These are phyloP conservation scores for Phytophthora agathidicida DNA, from an alignment of 352 stramenopile species.

Conservation along the genomic window DNA sequence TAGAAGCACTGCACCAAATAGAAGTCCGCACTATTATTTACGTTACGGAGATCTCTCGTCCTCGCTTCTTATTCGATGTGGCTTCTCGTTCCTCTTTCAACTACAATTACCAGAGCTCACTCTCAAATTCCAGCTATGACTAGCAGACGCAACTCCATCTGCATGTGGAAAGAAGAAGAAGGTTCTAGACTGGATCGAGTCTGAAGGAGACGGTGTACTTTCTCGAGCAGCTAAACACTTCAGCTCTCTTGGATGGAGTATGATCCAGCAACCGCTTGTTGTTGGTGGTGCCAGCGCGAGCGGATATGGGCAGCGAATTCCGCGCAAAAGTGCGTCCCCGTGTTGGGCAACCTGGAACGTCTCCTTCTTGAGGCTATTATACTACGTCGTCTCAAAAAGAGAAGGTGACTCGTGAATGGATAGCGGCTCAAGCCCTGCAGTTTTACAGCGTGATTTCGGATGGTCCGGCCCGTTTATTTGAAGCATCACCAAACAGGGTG, in stretches of 20 bases:
- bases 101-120: no score
- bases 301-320: neutral
- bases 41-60: neutral
- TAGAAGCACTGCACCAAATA: neutral
- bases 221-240: neutral
- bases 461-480: neutral
- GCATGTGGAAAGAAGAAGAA: constrained; percentile 1
- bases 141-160: neutral
- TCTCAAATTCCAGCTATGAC: neutral
- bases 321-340: neutral
- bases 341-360: neutral
- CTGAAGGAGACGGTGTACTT: neutral
- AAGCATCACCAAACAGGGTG: neutral
- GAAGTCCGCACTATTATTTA: neutral
- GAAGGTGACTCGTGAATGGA: neutral
- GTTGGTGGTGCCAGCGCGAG: neutral
- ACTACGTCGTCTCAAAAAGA: neutral
- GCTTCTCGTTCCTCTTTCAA: neutral
- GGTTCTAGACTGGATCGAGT: neutral
- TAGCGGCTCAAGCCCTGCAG: neutral
- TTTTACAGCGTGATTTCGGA: neutral
- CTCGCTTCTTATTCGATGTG: neutral
- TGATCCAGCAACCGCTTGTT: neutral
- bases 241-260: neutral
- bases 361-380: neutral